A percentile compares a stretch with the other conserved stretches of the same genome.
These are phyloP conservation scores for Teunomyces cretensis DNA, from an alignment of 805 yeast genomes.

Conservation along the genomic window DNA sequence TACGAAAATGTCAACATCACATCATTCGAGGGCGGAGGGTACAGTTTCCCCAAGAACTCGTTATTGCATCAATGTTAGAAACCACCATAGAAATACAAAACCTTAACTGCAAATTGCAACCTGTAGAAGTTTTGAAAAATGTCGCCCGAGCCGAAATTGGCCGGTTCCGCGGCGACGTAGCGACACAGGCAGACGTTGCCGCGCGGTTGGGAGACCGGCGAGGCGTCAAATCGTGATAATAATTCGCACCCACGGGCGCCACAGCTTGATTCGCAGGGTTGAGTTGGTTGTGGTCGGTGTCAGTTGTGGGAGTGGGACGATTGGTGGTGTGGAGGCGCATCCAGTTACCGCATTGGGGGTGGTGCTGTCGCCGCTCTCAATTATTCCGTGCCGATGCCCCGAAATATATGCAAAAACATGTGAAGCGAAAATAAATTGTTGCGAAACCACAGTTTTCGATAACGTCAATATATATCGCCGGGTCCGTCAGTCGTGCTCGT, in stretches of 20 bases:
- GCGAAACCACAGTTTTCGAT: neutral
- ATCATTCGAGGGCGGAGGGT: constrained; percentile 75
- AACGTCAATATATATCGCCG: neutral
- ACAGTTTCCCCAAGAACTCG: constrained; percentile 39
- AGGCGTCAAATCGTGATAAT: too few relatives aligned
- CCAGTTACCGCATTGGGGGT: neutral
- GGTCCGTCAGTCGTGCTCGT: too few relatives aligned
- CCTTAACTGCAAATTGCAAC: too few relatives aligned
- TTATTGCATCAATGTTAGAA: constrained; percentile 17
- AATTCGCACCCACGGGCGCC: too few relatives aligned
- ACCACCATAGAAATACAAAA: too few relatives aligned
- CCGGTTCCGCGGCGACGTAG: too few relatives aligned
- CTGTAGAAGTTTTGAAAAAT: neutral
- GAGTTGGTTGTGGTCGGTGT: too few relatives aligned
- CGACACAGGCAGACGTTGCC: too few relatives aligned
- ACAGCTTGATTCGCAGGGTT: too few relatives aligned
- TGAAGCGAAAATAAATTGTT: neutral
- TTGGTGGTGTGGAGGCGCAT: neutral
- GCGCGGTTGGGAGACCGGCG: too few relatives aligned
- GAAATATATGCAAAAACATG: neutral
- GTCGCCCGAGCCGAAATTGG: too few relatives aligned
- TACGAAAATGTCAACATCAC: constrained; percentile 72
- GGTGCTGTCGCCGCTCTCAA: neutral
- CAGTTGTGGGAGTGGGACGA: too few relatives aligned
- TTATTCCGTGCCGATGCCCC: neutral